A percentile compares a stretch with the other conserved stretches of the same genome.
Conservation (phyloP, 73 alveolate genomes). For the Symbiodinium natans region DNA sequence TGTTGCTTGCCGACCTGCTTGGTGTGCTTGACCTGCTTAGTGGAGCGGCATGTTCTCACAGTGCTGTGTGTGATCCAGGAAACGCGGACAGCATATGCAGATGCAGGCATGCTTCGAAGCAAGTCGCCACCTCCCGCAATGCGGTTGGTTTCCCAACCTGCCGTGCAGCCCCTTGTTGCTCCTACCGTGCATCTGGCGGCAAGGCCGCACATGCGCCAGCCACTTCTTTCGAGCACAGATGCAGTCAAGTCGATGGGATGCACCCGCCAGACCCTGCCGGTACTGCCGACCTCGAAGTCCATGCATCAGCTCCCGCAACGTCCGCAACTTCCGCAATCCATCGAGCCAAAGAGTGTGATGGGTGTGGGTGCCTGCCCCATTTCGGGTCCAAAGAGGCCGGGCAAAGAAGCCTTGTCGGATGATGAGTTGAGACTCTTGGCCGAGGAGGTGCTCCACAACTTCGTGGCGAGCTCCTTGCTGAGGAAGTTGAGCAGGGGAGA, state of each 20-base stretch:
- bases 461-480: conserved; percentile 27
- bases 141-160: neutral
- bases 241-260: neutral
- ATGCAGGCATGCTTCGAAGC: neutral
- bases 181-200: neutral
- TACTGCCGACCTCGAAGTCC: neutral
- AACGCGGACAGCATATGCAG: neutral
- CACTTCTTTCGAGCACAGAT: neutral
- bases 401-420: conserved; percentile 57
- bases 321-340: too few relatives aligned
- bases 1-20: neutral
- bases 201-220: neutral
- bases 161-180: neutral
- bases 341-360: too few relatives aligned
- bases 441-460: conserved; percentile 31
- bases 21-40: too few relatives aligned
- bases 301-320: conserved; percentile 1
- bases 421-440: conserved; percentile 34
- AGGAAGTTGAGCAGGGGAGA: conserved; percentile 27
- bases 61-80: neutral
- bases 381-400: too few relatives aligned
- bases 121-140: neutral
- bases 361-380: too few relatives aligned
- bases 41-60: neutral
- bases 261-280: neutral